Evolutionary conservation across 1,284 basidiomycete genomes (phyloP).

Genomic region (Malassezia sympodialis): DNA sequence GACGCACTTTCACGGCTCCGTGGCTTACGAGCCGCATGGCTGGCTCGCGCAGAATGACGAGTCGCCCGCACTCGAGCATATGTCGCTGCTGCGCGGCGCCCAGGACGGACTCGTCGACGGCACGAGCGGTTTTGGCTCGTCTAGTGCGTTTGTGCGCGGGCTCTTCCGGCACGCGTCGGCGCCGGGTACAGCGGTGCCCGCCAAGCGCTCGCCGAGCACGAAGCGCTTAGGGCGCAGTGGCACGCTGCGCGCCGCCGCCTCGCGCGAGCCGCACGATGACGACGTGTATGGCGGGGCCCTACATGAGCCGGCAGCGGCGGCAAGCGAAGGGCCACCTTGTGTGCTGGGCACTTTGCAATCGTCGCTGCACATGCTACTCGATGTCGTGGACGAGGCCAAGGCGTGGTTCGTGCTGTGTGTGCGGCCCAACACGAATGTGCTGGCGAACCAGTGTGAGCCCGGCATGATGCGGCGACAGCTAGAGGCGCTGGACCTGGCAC

Average conservation of each 20-base stretch:
- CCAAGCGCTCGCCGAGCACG: constrained; percentile 61
- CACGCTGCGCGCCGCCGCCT: constrained; percentile 28
- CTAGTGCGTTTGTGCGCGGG: constrained; percentile 68
- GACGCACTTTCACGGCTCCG: constrained; percentile 79
- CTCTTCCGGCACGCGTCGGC: constrained; percentile 77
- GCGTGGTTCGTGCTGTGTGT: constrained; percentile 85
- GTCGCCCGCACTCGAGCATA: constrained; percentile 81
- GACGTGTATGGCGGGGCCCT: constrained; percentile 18
- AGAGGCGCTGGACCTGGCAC: constrained; percentile 65
- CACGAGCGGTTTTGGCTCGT: constrained; percentile 28
- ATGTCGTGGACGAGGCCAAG: constrained; percentile 80
- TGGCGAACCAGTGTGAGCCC: constrained; percentile 86
- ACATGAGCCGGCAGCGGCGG: constrained; percentile 18
- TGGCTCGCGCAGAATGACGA: constrained; percentile 84
- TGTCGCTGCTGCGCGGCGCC: constrained; percentile 68
- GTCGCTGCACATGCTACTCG: constrained; percentile 73
- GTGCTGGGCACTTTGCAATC: constrained; percentile 77
- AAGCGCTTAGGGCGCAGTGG: constrained; percentile 26
- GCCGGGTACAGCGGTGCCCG: constrained; percentile 55
- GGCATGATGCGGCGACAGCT: constrained; percentile 85
- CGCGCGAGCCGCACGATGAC: constrained; percentile 47
- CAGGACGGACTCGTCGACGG: constrained; percentile 35
- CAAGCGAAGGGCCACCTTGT: constrained; percentile 50
- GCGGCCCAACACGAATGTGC: constrained; percentile 85
- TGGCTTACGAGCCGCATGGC: constrained; percentile 78